A percentile compares a stretch with the other conserved stretches of the same genome.
Evolutionary conservation across 371 early-diverging fungal genomes (phyloP).

Genomic region (Modicella reniformis): DNA sequence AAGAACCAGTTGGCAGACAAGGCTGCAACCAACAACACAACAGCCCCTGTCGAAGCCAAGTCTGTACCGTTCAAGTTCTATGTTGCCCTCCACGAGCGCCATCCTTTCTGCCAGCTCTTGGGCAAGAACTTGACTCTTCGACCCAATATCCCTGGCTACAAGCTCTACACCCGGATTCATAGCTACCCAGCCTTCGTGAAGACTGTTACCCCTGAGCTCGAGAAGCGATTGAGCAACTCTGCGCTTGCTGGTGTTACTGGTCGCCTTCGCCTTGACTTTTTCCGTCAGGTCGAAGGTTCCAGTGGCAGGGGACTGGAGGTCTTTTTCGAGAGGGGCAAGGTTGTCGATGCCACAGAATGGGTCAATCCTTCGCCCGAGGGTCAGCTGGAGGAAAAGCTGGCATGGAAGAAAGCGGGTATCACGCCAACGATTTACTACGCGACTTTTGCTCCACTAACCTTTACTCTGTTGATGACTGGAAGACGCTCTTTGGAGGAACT

Average conservation of each 20-base stretch:
- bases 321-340: constrained; percentile 30
- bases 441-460: constrained; percentile 22
- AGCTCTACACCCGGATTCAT: constrained; percentile 21
- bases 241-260: constrained; percentile 19
- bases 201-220: constrained; percentile 26
- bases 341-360: constrained; percentile 28
- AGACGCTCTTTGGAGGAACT: constrained; percentile 19
- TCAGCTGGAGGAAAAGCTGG: constrained; percentile 3
- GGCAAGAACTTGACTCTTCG: constrained; percentile 4
- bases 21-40: neutral
- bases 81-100: constrained; percentile 5
- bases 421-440: constrained; percentile 7
- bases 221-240: constrained; percentile 30
- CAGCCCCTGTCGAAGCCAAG: neutral
- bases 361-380: constrained; percentile 14
- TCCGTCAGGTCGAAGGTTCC: constrained; percentile 35
- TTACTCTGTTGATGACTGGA: constrained; percentile 21
- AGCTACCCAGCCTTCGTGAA: constrained; percentile 25
- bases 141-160: constrained; percentile 9
- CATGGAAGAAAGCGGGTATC: constrained; percentile 19
- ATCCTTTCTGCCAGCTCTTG: constrained; percentile 21
- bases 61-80: neutral
- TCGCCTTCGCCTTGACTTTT: constrained; percentile 29
- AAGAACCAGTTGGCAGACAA: neutral
- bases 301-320: constrained; percentile 36